These are phyloP conservation scores for Corylus heterophylla DNA, from an alignment of 306 rosid species.

Conservation along the genomic window DNA sequence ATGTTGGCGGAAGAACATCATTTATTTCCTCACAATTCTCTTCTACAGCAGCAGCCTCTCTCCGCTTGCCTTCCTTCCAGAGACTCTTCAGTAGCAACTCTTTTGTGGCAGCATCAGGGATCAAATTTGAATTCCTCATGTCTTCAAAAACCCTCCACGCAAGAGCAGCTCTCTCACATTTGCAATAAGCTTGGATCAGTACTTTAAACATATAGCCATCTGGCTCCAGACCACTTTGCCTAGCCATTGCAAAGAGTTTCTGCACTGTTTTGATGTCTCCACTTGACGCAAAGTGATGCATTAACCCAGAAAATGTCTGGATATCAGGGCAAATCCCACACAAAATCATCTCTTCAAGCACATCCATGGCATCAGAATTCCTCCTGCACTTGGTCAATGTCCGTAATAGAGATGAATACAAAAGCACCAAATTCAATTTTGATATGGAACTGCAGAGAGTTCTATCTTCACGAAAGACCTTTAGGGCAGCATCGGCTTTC, in stretches of 20 bases:
- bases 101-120: conserved; percentile 69
- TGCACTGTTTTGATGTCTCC: conserved; percentile 73
- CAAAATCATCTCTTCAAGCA: conserved; percentile 77
- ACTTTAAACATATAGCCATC: conserved; percentile 71
- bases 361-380: conserved; percentile 53
- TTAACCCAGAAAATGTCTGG: conserved; percentile 75
- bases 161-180: conserved; percentile 63
- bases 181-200: conserved; percentile 77
- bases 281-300: conserved; percentile 58
- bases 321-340: conserved; percentile 65
- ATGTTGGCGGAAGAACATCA: conserved; percentile 49
- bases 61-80: conserved; percentile 81
- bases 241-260: conserved; percentile 65
- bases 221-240: conserved; percentile 67
- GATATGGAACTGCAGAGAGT: conserved; percentile 63
- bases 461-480: conserved; percentile 60
- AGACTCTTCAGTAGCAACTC: conserved; percentile 82
- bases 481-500: conserved; percentile 77
- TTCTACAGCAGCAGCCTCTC: conserved; percentile 76
- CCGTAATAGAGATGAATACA: conserved; percentile 73
- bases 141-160: conserved; percentile 80
- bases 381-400: conserved; percentile 70
- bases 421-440: conserved; percentile 56
- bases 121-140: conserved; percentile 52
- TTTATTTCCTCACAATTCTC: conserved; percentile 58